These are phyloP conservation scores for Nothopassalora personata DNA, from an alignment of 2,329 filamentous ascomycete genomes.

Conservation along the genomic window DNA sequence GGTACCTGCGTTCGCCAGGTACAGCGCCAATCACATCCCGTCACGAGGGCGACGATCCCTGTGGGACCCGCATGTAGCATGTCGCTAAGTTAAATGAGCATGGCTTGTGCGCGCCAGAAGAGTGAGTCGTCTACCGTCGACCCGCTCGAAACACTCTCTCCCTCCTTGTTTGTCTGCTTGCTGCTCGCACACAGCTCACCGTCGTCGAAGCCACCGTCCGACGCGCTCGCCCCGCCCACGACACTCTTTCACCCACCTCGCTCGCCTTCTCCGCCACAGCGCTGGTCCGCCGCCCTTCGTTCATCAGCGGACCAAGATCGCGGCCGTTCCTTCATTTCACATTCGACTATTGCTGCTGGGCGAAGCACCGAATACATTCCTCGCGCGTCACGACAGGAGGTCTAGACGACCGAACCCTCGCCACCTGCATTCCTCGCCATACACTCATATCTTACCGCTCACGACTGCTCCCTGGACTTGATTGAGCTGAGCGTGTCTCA, in stretches of 20 bases:
- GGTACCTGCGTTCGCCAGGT: not conserved
- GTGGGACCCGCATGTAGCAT: not conserved
- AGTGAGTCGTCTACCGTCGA: not conserved
- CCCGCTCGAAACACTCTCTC: not conserved
- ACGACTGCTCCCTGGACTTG: not conserved
- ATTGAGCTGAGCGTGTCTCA: not conserved
- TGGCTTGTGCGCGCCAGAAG: not conserved
- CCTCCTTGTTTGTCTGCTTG: constrained; percentile 1
- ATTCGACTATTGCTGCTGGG: constrained; percentile 4
- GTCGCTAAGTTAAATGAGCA: not conserved
- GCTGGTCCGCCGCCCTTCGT: constrained; percentile 18
- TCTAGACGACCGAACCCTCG: constrained; percentile 11
- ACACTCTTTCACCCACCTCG: constrained; percentile 2
- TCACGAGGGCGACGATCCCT: not conserved
- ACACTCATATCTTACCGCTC: constrained; percentile 3
- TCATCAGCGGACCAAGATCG: constrained; percentile 16
- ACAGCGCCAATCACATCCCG: not conserved
- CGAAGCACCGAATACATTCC: constrained; percentile 9
- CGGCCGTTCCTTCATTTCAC: constrained; percentile 12
- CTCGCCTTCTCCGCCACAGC: constrained; percentile 1
- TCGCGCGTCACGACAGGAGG: constrained; percentile 4
- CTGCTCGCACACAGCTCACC: not conserved
- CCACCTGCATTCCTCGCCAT: constrained; percentile 17
- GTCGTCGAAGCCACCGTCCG: not conserved
- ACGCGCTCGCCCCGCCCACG: not conserved